phyloP scores from a whole-genome alignment of 2,329 filamentous ascomycete genomes.

The Xylariaceae sp. region DNA sequence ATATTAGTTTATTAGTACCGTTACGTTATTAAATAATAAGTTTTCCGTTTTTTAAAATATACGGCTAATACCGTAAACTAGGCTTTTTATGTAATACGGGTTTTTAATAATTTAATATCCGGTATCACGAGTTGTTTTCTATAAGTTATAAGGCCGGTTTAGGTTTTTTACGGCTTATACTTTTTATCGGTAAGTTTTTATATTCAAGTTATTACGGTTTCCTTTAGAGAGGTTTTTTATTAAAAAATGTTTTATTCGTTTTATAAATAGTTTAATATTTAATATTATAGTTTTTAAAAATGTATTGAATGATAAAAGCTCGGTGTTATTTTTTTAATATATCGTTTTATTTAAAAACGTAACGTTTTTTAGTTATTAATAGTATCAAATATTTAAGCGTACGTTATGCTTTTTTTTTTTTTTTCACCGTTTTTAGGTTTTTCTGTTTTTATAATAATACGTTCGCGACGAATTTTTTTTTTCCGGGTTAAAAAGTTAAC shows the following conservation, averaged over 20 bases:
- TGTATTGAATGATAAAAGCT: not conserved
- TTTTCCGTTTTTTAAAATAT: not conserved
- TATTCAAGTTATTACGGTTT: not conserved
- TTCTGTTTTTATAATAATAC: no score
- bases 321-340: not conserved
- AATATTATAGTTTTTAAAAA: not conserved
- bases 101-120: not conserved
- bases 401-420: no score
- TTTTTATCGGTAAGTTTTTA: not conserved
- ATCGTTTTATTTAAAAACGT: no score
- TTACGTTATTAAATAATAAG: not conserved
- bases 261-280: not conserved
- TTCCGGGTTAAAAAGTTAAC: not conserved
- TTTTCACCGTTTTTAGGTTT: no score
- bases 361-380: no score
- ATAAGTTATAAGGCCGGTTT: not conserved
- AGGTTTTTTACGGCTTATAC: not conserved
- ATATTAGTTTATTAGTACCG: not conserved
- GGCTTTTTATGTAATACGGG: not conserved
- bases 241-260: not conserved
- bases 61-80: not conserved
- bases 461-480: no score
- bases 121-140: not conserved
- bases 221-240: not conserved
- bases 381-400: no score